These are phyloP conservation scores for Apiotrichum gamsii DNA, from an alignment of 1,284 basidiomycete species.

Conservation along the genomic window DNA sequence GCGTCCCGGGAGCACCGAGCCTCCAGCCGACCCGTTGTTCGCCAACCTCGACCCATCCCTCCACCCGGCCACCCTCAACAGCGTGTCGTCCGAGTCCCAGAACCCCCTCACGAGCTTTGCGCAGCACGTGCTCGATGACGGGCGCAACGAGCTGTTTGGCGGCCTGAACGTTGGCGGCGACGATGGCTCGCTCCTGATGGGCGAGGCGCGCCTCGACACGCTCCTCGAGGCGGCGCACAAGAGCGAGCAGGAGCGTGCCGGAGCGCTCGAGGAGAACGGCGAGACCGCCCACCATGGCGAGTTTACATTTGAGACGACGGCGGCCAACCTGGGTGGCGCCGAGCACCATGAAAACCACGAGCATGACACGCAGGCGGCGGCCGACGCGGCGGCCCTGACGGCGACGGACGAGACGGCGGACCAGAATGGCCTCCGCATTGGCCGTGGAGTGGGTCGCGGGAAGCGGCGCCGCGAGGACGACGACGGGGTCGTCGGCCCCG, in stretches of 20 bases:
- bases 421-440: conserved; percentile 1
- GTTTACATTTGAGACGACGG: not conserved
- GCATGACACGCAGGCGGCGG: not conserved
- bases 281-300: not conserved
- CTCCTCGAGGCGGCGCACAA: conserved; percentile 15
- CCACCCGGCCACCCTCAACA: conserved; percentile 16
- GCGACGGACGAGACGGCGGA: not conserved
- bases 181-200: conserved; percentile 11
- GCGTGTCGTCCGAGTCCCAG: conserved; percentile 2
- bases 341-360: conserved; percentile 2
- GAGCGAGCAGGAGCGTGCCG: conserved; percentile 5
- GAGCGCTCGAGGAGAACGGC: not conserved
- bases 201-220: conserved; percentile 16
- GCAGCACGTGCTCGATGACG: conserved; percentile 21
- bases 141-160: conserved; percentile 9
- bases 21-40: conserved; percentile 12
- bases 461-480: conserved; percentile 20
- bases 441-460: conserved; percentile 5
- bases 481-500: conserved; percentile 16
- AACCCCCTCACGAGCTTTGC: conserved; percentile 25
- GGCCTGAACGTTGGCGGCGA: conserved; percentile 6
- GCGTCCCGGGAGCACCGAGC: not conserved
- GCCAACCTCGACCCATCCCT: conserved; percentile 21
- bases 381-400: not conserved
- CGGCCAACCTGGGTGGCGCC: not conserved